Evolutionary conservation across 306 rosid genomes (phyloP), one percentile per base, ranked within the genome.

Genomic region (Gleditsia sinensis): DNA sequence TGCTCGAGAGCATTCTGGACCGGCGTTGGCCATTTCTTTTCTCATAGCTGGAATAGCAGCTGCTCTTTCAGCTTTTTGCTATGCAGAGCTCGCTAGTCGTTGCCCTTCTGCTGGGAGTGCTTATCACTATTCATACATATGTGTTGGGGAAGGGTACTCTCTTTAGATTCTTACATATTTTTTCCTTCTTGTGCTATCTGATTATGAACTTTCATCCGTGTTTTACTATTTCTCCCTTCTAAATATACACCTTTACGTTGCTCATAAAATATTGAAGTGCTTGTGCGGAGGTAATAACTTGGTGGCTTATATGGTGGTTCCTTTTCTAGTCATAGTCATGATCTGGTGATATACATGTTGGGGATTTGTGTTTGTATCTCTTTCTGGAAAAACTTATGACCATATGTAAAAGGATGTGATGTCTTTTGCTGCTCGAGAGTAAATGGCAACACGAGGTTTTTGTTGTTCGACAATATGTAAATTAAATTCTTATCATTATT

Each of bases 21-120:
- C 98, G 0, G 88, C 98, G 57, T 83, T 94, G 76, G 80, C 97
- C n/a, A 48, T 94, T 51, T 88, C 98, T 42, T 91, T 94, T 62
- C 74, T 94, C 40, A 72, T 91, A 19, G 98, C 97, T 30, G 98
- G 98, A 70, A 76, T 94, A 25, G 96, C 98, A 0, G 95, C 96
- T 48, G 91, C 95, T 7, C 96, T 94, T 80, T 94, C 98, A 1
- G 98, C 97, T 20, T 89, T 94, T 77, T 91, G 95, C 57, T 94
- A 91, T 80, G 97, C 98, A 1, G 98, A 91, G 82, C 87, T 94
- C 62, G 85, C 98, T 1, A 90, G 98, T 81, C 90, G 97, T 1
- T 94, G 92, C 53, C 97, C 98, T 62, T 94, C 97, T n/a, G 98
- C 98, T 19, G 98, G 97, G 43, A 94, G 98, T 61, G 96, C 98